phyloP scores from a whole-genome alignment of 257 asterid species.

The Catharanthus roseus region DNA sequence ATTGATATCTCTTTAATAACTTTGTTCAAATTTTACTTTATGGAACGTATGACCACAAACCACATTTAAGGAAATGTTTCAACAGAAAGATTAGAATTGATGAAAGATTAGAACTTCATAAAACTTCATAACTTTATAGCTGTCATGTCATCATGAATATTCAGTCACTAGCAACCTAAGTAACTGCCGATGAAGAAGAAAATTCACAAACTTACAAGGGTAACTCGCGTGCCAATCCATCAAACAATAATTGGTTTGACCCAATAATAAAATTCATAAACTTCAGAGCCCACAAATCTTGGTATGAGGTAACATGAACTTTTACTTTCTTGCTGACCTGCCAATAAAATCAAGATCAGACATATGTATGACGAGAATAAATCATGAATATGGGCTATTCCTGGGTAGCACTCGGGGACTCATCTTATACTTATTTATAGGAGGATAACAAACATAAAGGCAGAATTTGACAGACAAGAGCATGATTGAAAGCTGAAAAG shows the following conservation, averaged over 20 bases:
- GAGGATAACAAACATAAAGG: neutral
- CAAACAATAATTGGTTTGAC: constrained; percentile 65
- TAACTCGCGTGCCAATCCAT: constrained; percentile 84
- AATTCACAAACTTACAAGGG: constrained; percentile 65
- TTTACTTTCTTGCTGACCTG: constrained; percentile 67
- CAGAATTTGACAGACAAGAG: neutral
- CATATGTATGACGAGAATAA: neutral
- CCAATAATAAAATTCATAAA: constrained; percentile 69
- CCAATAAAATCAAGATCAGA: constrained; percentile 19
- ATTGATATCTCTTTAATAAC: neutral
- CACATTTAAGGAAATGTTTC: neutral
- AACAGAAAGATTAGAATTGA: neutral
- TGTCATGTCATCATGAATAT: neutral
- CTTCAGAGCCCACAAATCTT: constrained; percentile 79
- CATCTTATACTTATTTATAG: neutral
- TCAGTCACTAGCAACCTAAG: neutral
- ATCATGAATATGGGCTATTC: neutral
- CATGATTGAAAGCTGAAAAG: neutral
- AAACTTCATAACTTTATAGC: neutral
- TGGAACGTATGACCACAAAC: neutral
- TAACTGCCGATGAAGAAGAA: neutral
- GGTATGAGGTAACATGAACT: constrained; percentile 44
- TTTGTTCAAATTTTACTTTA: neutral
- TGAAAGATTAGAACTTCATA: neutral
- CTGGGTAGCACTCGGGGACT: neutral